Conservation (phyloP, 345 rosid genomes). For the Euphorbia peplus region DNA sequence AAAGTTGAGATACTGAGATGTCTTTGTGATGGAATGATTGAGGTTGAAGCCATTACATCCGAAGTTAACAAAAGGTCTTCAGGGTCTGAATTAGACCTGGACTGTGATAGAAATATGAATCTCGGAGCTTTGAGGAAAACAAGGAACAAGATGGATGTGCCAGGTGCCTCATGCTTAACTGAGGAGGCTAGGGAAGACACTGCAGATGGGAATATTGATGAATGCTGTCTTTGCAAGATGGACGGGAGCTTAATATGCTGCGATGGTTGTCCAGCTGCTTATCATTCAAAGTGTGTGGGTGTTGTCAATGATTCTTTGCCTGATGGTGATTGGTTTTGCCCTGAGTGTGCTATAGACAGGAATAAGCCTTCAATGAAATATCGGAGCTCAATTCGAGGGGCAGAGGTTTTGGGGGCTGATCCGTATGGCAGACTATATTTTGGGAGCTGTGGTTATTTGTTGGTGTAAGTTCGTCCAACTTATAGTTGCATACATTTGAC, state of each 20-base stretch:
- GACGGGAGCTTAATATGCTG: constrained; percentile 92
- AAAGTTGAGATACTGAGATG: constrained; percentile 70
- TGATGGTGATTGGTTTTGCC: constrained; percentile 96
- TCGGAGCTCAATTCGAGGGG: constrained; percentile 70
- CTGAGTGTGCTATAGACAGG: constrained; percentile 77
- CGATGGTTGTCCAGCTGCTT: constrained; percentile 99
- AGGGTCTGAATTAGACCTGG: constrained; percentile 60
- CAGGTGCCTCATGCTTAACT: constrained; percentile 45
- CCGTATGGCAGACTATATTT: constrained; percentile 67
- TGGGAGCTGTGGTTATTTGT: constrained; percentile 76
- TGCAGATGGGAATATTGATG: constrained; percentile 80
- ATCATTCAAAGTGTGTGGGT: constrained; percentile 94
- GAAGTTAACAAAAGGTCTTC: constrained; percentile 73
- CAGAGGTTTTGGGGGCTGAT: constrained; percentile 80
- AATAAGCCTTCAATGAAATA: constrained; percentile 51
- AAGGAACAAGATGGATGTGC: constrained; percentile 39
- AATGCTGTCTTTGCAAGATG: constrained; percentile 95
- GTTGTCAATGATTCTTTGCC: constrained; percentile 77
- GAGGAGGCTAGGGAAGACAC: constrained; percentile 55
- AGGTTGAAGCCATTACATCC: constrained; percentile 63
- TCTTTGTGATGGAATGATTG: constrained; percentile 78
- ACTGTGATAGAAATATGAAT: constrained; percentile 50
- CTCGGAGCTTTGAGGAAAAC: constrained; percentile 53
- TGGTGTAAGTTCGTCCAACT: constrained; percentile 73
- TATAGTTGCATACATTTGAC: background rate